Evolutionary conservation across 2,329 filamentous ascomycete species (phyloP), one percentile per base, ranked within the genome.

Genomic region (Metarhizium album): DNA sequence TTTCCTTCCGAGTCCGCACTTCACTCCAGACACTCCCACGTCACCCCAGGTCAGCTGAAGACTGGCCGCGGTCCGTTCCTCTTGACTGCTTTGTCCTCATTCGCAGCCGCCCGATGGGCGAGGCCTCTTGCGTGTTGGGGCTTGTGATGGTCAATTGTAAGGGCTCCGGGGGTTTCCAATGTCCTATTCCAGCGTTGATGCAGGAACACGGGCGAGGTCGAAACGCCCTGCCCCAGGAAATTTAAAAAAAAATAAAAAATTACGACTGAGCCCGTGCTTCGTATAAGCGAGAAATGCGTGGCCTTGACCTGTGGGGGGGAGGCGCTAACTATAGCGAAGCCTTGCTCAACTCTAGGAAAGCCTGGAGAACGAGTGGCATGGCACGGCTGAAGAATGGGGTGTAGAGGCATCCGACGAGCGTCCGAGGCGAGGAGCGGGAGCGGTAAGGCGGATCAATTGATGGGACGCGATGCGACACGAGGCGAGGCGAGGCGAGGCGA

Each of bases 191-290:
- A 23, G 31, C 33, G 31, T 22, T 45, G 47, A 46, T 46, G 47
- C 51, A 46, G 23, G 45, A 50, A 50, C 38, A 53, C 38, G 45
- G 24, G 33, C 48, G 52, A 51, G 48, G 33, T 37, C 48, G 51
- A 45, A 24, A 45, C 27, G 45, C 48, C 18, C 20, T 48, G 43
- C 42, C 20, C 48, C 48, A 48, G 38, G 31, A 24, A 18, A 45
- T 23, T n/a, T n/a, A n/a, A n/a, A n/a, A 27, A 22, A 14, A 35
- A 35, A 4, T 35, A 35, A 3, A 9, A 45, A 45, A 45, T 42
- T 33, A 46, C 27, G 43, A 27, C 27, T 46, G 43, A 46, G 40
- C 20, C 18, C 6, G 27, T 29, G 11, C 27, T 29, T 9, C 27
- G 22, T 47, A 48, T 42, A 48, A 48, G 27, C 46, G 46, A 48